phyloP scores from a whole-genome alignment of 2,329 filamentous ascomycete genomes.

The Verticillium nonalfalfae region DNA sequence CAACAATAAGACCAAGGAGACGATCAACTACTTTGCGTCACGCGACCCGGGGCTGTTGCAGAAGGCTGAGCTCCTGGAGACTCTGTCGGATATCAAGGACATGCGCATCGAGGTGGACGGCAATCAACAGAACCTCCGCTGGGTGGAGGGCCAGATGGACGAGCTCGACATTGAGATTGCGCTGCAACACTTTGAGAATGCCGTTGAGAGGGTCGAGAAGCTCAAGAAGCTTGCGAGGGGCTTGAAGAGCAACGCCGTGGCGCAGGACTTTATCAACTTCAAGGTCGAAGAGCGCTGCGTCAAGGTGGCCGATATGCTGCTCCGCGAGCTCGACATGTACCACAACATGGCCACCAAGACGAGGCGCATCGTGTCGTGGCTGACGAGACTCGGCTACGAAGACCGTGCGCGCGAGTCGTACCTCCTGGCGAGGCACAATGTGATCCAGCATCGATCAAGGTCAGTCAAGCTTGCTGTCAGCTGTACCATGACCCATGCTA shows the following conservation, averaged over 20 bases:
- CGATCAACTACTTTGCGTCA: constrained; percentile 78
- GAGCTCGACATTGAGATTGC: constrained; percentile 95
- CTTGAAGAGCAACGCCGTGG: constrained; percentile 78
- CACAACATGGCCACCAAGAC: constrained; percentile 74
- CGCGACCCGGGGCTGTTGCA: constrained; percentile 71
- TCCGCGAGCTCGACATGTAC: constrained; percentile 69
- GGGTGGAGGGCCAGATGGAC: constrained; percentile 93
- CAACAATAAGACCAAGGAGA: constrained; percentile 76
- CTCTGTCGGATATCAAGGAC: constrained; percentile 71
- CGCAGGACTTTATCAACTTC: constrained; percentile 86
- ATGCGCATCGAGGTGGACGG: constrained; percentile 94
- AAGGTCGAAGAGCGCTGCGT: constrained; percentile 83
- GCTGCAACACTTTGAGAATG: constrained; percentile 78
- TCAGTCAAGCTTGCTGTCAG: constrained; percentile 30
- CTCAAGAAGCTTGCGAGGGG: constrained; percentile 72
- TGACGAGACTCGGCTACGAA: constrained; percentile 82
- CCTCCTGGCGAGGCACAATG: constrained; percentile 68
- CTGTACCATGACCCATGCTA: not conserved
- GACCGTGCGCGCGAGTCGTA: constrained; percentile 85
- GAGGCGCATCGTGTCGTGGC: constrained; percentile 75
- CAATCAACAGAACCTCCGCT: constrained; percentile 91
- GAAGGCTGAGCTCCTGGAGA: constrained; percentile 75
- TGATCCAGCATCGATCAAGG: constrained; percentile 79
- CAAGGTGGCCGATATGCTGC: constrained; percentile 69
- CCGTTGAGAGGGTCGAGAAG: constrained; percentile 79